Percentiles rank a stretch among this genome's conserved stretches.
phyloP scores from a whole-genome alignment of 2,329 filamentous ascomycete genomes.

The Scedosporium aurantiacum region DNA sequence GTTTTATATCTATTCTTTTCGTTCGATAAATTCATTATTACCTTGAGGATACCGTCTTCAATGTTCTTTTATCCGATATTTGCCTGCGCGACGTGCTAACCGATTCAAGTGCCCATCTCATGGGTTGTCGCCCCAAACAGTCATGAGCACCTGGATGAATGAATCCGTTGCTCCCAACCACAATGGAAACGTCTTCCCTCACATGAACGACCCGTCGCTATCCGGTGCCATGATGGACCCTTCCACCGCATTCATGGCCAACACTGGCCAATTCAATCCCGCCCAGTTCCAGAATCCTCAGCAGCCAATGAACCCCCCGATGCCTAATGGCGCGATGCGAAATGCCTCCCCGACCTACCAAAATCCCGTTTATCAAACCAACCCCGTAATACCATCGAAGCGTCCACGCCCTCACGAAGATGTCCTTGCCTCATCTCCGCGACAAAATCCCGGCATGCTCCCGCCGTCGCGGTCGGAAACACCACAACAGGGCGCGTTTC shows the following conservation, averaged over 20 bases:
- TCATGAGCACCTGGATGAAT: constrained; percentile 64
- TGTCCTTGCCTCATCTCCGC: constrained; percentile 71
- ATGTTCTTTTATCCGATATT: not conserved
- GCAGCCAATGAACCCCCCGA: constrained; percentile 33
- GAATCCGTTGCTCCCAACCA: constrained; percentile 53
- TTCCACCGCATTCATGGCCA: constrained; percentile 47
- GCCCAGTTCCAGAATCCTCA: constrained; percentile 46
- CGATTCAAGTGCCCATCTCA: constrained; percentile 1
- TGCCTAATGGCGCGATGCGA: constrained; percentile 77
- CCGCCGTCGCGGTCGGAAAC: constrained; percentile 86
- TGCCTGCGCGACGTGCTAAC: constrained; percentile 3
- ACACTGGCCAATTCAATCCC: constrained; percentile 48
- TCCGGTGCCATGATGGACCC: constrained; percentile 53
- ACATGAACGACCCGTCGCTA: constrained; percentile 44
- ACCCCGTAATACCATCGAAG: constrained; percentile 81
- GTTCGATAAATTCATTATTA: not conserved
- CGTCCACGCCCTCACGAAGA: constrained; percentile 73
- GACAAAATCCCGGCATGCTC: constrained; percentile 61
- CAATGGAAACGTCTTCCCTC: constrained; percentile 58
- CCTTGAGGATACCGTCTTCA: not conserved
- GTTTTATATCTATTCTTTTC: constrained; percentile 3
- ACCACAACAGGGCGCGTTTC: constrained; percentile 50
- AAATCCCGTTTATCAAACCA: constrained; percentile 72
- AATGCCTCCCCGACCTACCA: constrained; percentile 71
- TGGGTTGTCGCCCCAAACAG: constrained; percentile 4